A percentile compares a stretch with the other conserved stretches of the same genome.
phyloP scores from a whole-genome alignment of 768 basidiomycete species.

The Phlebiopsis flavidoalba region DNA sequence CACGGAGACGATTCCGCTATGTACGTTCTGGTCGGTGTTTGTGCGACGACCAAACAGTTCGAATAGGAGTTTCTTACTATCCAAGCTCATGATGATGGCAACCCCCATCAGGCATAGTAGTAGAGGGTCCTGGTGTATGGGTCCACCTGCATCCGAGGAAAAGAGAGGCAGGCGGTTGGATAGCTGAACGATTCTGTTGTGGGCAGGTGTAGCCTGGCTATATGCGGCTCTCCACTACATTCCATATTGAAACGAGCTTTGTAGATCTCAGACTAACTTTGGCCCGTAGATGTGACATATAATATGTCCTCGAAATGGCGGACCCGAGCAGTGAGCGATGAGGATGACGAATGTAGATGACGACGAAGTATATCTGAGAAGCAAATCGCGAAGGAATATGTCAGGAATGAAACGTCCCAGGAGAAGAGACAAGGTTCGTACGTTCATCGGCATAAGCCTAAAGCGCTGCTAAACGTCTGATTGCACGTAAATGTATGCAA shows the following conservation, averaged over 20 bases:
- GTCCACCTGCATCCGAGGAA: constrained; percentile 81
- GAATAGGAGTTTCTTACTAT: too few relatives aligned
- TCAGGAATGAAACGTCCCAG: constrained; percentile 64
- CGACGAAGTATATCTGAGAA: constrained; percentile 57
- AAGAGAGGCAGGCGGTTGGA: constrained; percentile 70
- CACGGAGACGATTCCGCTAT: constrained; percentile 18
- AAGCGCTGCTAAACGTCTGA: not conserved
- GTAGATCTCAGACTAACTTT: constrained; percentile 67
- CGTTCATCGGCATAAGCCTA: constrained; percentile 18
- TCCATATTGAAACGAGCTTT: not conserved
- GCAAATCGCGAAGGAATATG: constrained; percentile 67
- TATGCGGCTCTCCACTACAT: not conserved
- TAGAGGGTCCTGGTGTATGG: constrained; percentile 85
- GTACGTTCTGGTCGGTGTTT: constrained; percentile 8
- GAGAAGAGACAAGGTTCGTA: constrained; percentile 62
- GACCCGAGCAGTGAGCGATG: constrained; percentile 2
- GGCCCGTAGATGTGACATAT: constrained; percentile 43
- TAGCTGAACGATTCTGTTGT: constrained; percentile 77
- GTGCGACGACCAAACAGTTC: not conserved
- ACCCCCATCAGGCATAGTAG: constrained; percentile 54
- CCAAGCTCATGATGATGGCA: constrained; percentile 49
- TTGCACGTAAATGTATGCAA: constrained; percentile 39
- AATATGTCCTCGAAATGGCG: not conserved
- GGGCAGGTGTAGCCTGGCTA: constrained; percentile 52
- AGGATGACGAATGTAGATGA: constrained; percentile 29